A percentile compares a stretch with the other conserved stretches of the same genome.
Evolutionary conservation across 2,329 filamentous ascomycete species (phyloP).

Genomic region (Celoporthe dispersa): DNA sequence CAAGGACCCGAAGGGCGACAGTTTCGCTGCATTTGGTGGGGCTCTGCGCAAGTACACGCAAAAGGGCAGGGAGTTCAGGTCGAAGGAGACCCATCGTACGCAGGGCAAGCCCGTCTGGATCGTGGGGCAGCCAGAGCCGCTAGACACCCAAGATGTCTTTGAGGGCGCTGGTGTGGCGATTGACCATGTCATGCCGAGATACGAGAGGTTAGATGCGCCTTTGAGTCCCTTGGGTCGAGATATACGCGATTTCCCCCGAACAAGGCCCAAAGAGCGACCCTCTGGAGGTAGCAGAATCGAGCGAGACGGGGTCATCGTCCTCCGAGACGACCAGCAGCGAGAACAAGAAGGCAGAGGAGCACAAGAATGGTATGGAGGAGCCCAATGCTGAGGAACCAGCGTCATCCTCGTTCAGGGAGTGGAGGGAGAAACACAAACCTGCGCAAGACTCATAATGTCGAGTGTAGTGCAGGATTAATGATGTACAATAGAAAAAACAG

Average conservation of each 20-base stretch:
- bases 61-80: constrained; percentile 63
- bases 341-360: neutral
- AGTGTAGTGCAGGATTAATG: neutral
- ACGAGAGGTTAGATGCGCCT: neutral
- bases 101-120: constrained; percentile 51
- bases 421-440: constrained; percentile 21
- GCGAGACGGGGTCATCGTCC: neutral
- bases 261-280: neutral
- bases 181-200: constrained; percentile 4
- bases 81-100: constrained; percentile 57
- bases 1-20: constrained; percentile 43
- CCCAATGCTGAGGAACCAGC: neutral
- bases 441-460: neutral
- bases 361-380: neutral
- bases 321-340: neutral
- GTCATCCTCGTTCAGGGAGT: constrained; percentile 23
- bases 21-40: constrained; percentile 45
- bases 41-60: constrained; percentile 47
- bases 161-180: constrained; percentile 18
- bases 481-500: constrained; percentile 7
- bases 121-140: constrained; percentile 46
- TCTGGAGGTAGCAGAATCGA: neutral
- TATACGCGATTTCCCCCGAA: neutral
- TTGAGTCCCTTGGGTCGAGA: neutral
- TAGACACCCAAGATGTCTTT: constrained; percentile 44